phyloP scores from a whole-genome alignment of 192 early-diverging fungal genomes.

The Podila verticillata region DNA sequence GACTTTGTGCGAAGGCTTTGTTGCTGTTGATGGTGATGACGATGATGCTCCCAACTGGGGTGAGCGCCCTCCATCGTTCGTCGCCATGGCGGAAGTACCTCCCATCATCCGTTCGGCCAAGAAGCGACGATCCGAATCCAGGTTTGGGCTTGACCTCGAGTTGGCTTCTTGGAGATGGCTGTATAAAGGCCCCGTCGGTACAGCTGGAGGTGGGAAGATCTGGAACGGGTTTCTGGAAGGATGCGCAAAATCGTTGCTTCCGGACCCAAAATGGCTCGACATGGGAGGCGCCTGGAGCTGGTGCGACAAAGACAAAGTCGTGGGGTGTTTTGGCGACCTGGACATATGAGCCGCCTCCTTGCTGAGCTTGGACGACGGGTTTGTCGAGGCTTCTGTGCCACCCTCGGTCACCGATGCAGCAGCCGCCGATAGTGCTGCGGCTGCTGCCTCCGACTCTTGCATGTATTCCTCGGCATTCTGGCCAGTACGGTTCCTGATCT shows the following conservation, averaged over 20 bases:
- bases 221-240: neutral
- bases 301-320: neutral
- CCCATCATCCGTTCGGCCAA: no score
- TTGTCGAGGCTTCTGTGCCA: neutral
- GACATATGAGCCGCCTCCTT: no score
- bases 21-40: neutral
- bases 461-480: slow-evolving; percentile 73
- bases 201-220: neutral
- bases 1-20: slow-evolving; percentile 2
- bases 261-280: neutral
- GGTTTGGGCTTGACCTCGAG: neutral
- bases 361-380: no score
- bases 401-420: neutral
- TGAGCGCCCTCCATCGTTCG: neutral
- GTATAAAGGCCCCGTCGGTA: neutral
- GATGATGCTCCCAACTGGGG: neutral
- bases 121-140: neutral
- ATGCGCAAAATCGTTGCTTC: neutral
- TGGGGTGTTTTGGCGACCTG: no score
- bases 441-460: slow-evolving; percentile 33
- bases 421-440: neutral
- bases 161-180: neutral
- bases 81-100: neutral
- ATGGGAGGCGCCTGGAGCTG: neutral
- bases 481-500: slow-evolving; percentile 70